Evolutionary conservation across 2,329 filamentous ascomycete species (phyloP).

Genomic region (Ceratocystis eucalypticola): DNA sequence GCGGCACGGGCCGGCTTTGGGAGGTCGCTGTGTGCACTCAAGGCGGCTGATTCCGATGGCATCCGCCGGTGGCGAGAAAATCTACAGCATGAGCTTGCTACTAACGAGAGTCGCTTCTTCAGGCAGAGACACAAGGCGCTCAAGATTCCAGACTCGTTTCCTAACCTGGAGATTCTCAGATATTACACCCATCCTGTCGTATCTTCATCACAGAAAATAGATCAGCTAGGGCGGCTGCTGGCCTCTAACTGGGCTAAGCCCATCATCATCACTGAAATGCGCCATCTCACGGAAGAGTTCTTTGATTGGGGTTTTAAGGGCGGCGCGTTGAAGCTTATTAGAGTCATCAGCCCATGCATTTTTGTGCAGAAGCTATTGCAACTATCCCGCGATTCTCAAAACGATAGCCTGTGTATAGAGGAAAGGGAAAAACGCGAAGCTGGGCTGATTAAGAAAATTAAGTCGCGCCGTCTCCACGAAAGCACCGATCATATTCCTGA

Average conservation of each 20-base stretch:
- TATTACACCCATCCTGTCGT: slow-evolving; percentile 84
- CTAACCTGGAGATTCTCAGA: slow-evolving; percentile 60
- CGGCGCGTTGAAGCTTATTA: slow-evolving; percentile 74
- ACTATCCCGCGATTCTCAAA: slow-evolving; percentile 21
- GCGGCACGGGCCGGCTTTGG: slow-evolving; percentile 84
- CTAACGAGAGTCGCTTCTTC: slow-evolving; percentile 76
- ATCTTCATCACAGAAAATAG: slow-evolving; percentile 46
- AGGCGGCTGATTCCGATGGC: slow-evolving; percentile 43
- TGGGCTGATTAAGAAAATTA: slow-evolving; percentile 50
- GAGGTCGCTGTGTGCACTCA: slow-evolving; percentile 53
- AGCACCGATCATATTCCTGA: slow-evolving; percentile 65
- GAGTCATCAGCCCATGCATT: slow-evolving; percentile 63
- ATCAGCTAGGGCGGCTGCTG: slow-evolving; percentile 33
- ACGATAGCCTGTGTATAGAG: slow-evolving; percentile 22
- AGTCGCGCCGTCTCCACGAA: slow-evolving; percentile 53
- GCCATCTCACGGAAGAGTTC: slow-evolving; percentile 60
- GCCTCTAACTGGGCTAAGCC: slow-evolving; percentile 47
- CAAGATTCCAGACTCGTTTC: slow-evolving; percentile 66
- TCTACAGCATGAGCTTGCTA: slow-evolving; percentile 61
- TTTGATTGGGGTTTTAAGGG: slow-evolving; percentile 74
- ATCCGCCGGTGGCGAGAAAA: slow-evolving; percentile 58
- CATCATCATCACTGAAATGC: slow-evolving; percentile 52
- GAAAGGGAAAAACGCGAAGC: slow-evolving; percentile 33
- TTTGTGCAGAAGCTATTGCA: slow-evolving; percentile 45
- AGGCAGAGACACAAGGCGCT: slow-evolving; percentile 60